A percentile compares a stretch with the other conserved stretches of the same genome.
Conservation (phyloP, 2,329 filamentous ascomycete genomes). For the Thielaviopsis ethacetica region DNA sequence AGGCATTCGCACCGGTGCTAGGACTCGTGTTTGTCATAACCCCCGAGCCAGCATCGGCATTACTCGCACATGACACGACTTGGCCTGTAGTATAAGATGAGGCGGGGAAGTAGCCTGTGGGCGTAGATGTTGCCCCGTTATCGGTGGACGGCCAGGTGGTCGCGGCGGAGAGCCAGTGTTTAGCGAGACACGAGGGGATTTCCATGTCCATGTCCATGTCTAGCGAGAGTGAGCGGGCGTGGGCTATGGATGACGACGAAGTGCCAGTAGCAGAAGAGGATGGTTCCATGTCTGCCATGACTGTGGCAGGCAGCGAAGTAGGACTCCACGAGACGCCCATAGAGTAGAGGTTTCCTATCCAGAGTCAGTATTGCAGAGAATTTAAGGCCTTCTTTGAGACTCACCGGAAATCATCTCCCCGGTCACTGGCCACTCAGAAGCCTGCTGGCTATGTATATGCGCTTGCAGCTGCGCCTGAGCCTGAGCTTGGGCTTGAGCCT, state of each 20-base stretch:
- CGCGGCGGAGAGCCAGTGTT: conserved; percentile 17
- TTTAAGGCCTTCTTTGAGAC: neutral
- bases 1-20: neutral
- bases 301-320: conserved; percentile 15
- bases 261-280: neutral
- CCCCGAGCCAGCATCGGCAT: neutral
- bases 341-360: conserved; percentile 20
- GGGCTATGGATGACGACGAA: conserved; percentile 14
- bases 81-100: neutral
- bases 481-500: neutral
- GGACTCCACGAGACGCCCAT: conserved; percentile 25
- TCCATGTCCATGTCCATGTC: conserved; percentile 7
- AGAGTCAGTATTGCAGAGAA: neutral
- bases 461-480: neutral
- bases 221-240: conserved; percentile 20
- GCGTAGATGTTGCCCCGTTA: neutral
- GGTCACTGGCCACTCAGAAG: neutral
- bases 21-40: neutral
- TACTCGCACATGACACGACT: neutral
- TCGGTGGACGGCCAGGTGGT: conserved; percentile 14
- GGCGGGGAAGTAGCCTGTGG: neutral
- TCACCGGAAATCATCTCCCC: conserved; percentile 16
- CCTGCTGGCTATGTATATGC: neutral
- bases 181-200: conserved; percentile 2
- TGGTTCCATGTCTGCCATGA: neutral